Evolutionary conservation across 2,329 filamentous ascomycete species (phyloP), one percentile per base, ranked within the genome.

Genomic region (Cytospora leucostoma): DNA sequence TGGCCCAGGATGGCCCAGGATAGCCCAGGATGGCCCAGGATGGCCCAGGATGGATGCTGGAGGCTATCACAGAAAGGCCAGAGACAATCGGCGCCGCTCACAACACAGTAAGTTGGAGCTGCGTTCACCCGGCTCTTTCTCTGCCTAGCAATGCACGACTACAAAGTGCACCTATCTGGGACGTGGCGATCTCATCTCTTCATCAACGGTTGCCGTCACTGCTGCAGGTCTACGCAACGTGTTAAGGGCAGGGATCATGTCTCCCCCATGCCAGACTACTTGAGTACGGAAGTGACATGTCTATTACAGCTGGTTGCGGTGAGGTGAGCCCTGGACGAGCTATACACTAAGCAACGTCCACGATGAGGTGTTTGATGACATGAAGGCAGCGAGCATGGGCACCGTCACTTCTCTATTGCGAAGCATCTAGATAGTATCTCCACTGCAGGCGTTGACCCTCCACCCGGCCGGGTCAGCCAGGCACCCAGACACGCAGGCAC

Each of bases 231-330:
- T 64, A 51, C 27, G 55, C 62, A 61, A 57, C 53, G 47, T 61
- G 17, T 52, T 64, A 59, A 38, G 50, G 53, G 59, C 61, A 65
- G 54, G 61, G 61, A 7, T 34, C 59, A 55, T 44, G n/a, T 52
- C 17, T 19, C 17, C 59, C 47, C 51, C 59, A 52, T 53, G 59
- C 38, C 10, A 47, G 7, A 32, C 19, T 47, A 34, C 49, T 59
- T 32, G 3, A 33, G 32, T 34, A 21, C 33, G n/a, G 17, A 32
- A 55, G 44, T 47, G 44, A 47, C 44, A 47, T 10, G 44, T 47
- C 59, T 50, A 19, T 50, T 21, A 33, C 59, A 61, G 40, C 49
- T 38, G 44, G 21, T 47, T 47, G 44, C 51, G 59, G 54, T 61
- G 59, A 52, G 59, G 59, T 61, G 59, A 61, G 59, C 51, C 49